These are phyloP conservation scores for Xylaria sp. DNA, from an alignment of 2,329 filamentous ascomycete genomes.

Conservation along the genomic window DNA sequence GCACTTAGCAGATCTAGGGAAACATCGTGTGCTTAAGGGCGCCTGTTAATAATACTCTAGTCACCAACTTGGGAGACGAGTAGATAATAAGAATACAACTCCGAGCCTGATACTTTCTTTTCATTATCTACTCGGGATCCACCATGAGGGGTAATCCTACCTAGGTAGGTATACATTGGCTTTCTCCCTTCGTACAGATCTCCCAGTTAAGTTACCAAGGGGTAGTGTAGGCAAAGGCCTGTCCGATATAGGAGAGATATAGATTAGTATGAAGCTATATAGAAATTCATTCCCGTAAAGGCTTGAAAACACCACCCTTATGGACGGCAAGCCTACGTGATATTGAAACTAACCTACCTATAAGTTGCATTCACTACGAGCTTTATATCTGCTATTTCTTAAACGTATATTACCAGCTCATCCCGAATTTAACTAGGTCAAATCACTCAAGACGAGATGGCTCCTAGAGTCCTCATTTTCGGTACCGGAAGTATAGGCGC, in stretches of 20 bases:
- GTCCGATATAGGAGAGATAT: not conserved
- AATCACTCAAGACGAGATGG: constrained; percentile 16
- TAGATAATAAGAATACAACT: not conserved
- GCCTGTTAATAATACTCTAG: not conserved
- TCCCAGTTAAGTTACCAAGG: too few species aligned
- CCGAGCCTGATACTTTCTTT: not conserved
- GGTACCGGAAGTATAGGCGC: constrained; percentile 52
- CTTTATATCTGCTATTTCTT: not conserved
- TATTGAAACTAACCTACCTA: not conserved
- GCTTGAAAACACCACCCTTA: too few species aligned
- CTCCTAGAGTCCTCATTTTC: constrained; percentile 47
- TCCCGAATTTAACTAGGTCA: not conserved
- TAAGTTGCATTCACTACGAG: not conserved
- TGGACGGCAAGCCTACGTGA: too few species aligned
- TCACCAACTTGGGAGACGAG: not conserved
- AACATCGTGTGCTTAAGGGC: not conserved
- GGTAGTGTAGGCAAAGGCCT: too few species aligned
- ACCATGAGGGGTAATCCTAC: not conserved
- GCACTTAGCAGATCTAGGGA: not conserved
- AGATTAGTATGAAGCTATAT: not conserved
- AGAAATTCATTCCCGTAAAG: not conserved
- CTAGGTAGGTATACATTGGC: not conserved
- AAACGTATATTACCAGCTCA: not conserved
- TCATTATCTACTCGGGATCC: not conserved
- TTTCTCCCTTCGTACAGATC: not conserved